Base-by-base conservation (phyloP, 2,329 filamentous ascomycete genomes). In the Plectosphaerella sp. region DNA sequence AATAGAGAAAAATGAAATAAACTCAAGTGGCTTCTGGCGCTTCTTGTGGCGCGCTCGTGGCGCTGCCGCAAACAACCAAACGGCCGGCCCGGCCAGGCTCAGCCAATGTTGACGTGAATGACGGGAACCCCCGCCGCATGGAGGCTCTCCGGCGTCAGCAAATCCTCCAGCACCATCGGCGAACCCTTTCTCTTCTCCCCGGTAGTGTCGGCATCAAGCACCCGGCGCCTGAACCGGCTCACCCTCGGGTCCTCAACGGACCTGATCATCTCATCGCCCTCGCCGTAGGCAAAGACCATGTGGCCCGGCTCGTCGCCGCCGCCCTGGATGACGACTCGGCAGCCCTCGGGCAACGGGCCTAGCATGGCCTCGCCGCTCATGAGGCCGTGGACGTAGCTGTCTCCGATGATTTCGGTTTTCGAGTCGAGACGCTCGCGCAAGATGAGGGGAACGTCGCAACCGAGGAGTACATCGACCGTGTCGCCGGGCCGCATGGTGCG, bases 401-500 rank as follows among this genome's bases (percentile, higher is more conserved):
- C 47, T 7, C 51, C 51, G 15, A 52, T 35, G 3, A 52, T 42
- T 24, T 48, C 42, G 18, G 28, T 46, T 12, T 39, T 28, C 6
- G 18, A 22, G 9, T 25, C 6, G 16, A 15, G 37, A 15, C n/a
- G 20, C 10, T 51, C n/a, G 11, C 57, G 35, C 7, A 58, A 12
- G 3, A 52, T n/a, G n/a, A 54, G 52, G 3, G 57, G 54, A 18
- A 56, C 47, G 14, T 52, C 49, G 8, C 57, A 49, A 2, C 51
- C 54, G 2, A 55, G 47, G 5, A 58, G 33, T 1, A 54, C 45
- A 2, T 54, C 49, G 8, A 58, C 41, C 47, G 48, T 47, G 12
- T 51, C 48, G 3, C 51, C 54, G 2, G 33, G 35, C 25, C 20
- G 24, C 0, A 12, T 43, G 6, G 50, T 39, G 48, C 24, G 49